Evolutionary conservation across 306 rosid genomes (phyloP), one percentile per base, ranked within the genome.

Genomic region (Adenanthera pavonina): DNA sequence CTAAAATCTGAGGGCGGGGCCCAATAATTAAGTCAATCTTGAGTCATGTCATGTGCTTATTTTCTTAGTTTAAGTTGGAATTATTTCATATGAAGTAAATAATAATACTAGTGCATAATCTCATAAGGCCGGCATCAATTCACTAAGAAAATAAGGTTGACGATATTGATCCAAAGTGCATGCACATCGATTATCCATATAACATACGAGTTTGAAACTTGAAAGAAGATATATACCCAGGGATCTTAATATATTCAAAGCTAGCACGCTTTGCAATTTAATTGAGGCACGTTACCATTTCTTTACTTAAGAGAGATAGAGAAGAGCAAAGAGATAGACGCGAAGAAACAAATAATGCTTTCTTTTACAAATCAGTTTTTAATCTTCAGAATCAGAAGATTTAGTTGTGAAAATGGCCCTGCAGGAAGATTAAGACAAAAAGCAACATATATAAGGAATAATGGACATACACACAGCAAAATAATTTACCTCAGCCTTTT

Each of bases 231-330:
- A 59, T 9, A 30, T 20, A 19, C 10, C 33, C 43, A 4, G 36
- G n/a, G 68, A 34, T 53, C 33, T 9, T 66, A 59, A 85, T 35
- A 57, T 20, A 83, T 43, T 11, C 30, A 64, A 70, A 65, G 66
- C 25, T 6, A 46, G 65, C 87, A 80, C 77, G 76, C 8, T 47
- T 47, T 70, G 19, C 59, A 70, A 88, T 83, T 85, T 38, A 77
- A 80, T 78, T 67, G 80, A 69, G 15, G 69, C 89, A 88, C 87
- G 87, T 75, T 74, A 85, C 79, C 85, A 69, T 19, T 77, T 80
- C 77, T 82, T 79, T 64, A 79, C 79, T 48, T 53, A 33, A 41
- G 74, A 77, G 25, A 80, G 38, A 72, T 33, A 47, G 49, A 73
- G 16, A 53, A 33, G 30, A 61, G 19, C 46, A 53, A 14, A 15